Conservation (phyloP, 2,329 filamentous ascomycete genomes). For the Colletotrichum melonis region DNA sequence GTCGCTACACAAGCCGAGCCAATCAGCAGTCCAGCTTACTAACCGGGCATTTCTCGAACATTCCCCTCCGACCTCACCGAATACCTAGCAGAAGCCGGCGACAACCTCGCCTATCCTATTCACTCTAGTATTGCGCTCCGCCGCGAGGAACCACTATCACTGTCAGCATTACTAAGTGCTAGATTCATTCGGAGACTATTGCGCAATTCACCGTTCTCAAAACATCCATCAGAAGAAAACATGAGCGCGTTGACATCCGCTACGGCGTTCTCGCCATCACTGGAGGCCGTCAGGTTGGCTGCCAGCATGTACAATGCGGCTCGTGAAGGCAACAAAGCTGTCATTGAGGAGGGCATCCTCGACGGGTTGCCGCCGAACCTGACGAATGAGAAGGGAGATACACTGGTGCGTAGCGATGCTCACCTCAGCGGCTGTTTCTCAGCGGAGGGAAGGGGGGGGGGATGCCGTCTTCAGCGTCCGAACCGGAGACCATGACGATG, state of each 20-base stretch:
- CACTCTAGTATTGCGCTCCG: background rate
- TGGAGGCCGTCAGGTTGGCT: slow-evolving; percentile 74
- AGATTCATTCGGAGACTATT: background rate
- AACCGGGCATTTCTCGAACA: slow-evolving; percentile 28
- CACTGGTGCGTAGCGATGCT: slow-evolving; percentile 59
- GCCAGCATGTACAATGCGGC: slow-evolving; percentile 75
- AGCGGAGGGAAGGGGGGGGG: background rate
- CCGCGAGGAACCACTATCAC: background rate
- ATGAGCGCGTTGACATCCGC: slow-evolving; percentile 33
- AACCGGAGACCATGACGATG: background rate
- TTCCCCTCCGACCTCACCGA: slow-evolving; percentile 19
- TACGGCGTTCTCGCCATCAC: slow-evolving; percentile 55
- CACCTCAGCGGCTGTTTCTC: background rate
- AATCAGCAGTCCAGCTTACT: slow-evolving; percentile 20
- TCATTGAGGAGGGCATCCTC: slow-evolving; percentile 71
- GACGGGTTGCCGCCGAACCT: slow-evolving; percentile 76
- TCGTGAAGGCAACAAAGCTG: slow-evolving; percentile 65
- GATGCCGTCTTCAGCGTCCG: background rate
- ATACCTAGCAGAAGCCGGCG: slow-evolving; percentile 5
- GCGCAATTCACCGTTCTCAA: background rate
- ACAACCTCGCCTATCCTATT: background rate
- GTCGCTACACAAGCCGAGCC: background rate
- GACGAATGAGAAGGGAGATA: slow-evolving; percentile 80
- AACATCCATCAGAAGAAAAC: background rate
- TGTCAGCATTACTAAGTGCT: slow-evolving; percentile 9